Percentiles rank a stretch among this genome's conserved stretches.
phyloP scores from a whole-genome alignment of 2,329 filamentous ascomycete species.

The Pseudogymnoascus sp. region DNA sequence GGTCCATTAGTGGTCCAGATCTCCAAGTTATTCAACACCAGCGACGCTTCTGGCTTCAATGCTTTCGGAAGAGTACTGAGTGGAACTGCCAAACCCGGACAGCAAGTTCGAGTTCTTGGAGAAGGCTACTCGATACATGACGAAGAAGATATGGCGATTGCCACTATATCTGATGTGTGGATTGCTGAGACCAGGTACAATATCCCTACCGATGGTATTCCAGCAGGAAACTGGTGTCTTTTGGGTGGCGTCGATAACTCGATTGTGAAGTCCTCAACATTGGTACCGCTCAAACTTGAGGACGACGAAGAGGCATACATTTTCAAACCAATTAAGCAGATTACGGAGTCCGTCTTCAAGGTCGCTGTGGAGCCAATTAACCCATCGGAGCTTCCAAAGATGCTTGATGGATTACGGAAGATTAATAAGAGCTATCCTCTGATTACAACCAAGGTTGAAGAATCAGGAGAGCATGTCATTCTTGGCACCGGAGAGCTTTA shows the following conservation, averaged over 20 bases:
- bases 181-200: constrained; percentile 92
- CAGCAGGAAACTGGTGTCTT: constrained; percentile 90
- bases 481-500: constrained; percentile 97
- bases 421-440: constrained; percentile 98
- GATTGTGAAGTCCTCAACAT: constrained; percentile 93
- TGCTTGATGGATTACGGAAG: constrained; percentile 92
- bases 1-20: constrained; percentile 87
- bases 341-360: constrained; percentile 96
- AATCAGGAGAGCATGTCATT: constrained; percentile 92
- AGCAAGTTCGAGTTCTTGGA: constrained; percentile 82
- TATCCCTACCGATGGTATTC: constrained; percentile 82
- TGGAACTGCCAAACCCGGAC: constrained; percentile 74
- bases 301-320: constrained; percentile 91
- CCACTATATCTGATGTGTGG: constrained; percentile 77
- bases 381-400: constrained; percentile 94
- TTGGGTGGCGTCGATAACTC: constrained; percentile 92
- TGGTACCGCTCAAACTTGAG: constrained; percentile 72
- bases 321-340: constrained; percentile 86
- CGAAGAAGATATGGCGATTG: constrained; percentile 91
- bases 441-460: constrained; percentile 93
- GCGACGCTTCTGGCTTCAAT: constrained; percentile 85
- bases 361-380: constrained; percentile 97
- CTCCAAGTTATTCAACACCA: constrained; percentile 85
- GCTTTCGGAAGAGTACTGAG: constrained; percentile 89
- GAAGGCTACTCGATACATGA: constrained; percentile 96